phyloP scores from a whole-genome alignment of 305 asterid species.

The Salvia sclarea region DNA sequence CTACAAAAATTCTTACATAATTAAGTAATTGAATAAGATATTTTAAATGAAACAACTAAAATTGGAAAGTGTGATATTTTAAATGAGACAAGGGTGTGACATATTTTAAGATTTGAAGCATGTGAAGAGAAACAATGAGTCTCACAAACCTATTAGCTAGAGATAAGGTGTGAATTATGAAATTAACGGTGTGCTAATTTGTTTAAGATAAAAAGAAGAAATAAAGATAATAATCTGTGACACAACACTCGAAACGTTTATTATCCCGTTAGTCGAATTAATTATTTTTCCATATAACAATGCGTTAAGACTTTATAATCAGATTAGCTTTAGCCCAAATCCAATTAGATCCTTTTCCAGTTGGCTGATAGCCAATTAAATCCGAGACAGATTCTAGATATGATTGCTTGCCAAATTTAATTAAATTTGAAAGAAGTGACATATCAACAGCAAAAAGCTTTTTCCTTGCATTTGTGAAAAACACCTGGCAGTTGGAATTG shows the following conservation, averaged over 20 bases:
- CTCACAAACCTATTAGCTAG: too few species aligned
- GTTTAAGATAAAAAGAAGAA: background rate
- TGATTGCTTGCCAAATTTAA: constrained; percentile 30
- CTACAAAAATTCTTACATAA: too few species aligned
- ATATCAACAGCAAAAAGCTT: constrained; percentile 15
- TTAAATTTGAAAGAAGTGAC: constrained; percentile 24
- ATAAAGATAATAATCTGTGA: background rate
- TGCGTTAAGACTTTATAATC: background rate
- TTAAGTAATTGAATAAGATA: too few species aligned
- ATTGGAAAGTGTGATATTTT: too few species aligned
- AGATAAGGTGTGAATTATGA: too few species aligned
- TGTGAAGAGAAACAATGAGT: too few species aligned
- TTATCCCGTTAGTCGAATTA: background rate
- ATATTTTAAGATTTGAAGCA: too few species aligned
- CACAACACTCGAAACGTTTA: background rate
- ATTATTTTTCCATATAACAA: too few species aligned
- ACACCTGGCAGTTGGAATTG: constrained; percentile 1
- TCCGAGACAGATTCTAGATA: background rate
- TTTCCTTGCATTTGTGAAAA: background rate
- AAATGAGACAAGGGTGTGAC: too few species aligned
- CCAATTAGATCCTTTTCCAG: too few species aligned
- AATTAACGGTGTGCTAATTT: background rate
- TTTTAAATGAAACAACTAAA: too few species aligned
- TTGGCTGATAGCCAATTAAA: background rate
- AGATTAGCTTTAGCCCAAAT: background rate